These are phyloP conservation scores for Phytophthora constricta DNA, from an alignment of 352 stramenopile species.

Conservation along the genomic window DNA sequence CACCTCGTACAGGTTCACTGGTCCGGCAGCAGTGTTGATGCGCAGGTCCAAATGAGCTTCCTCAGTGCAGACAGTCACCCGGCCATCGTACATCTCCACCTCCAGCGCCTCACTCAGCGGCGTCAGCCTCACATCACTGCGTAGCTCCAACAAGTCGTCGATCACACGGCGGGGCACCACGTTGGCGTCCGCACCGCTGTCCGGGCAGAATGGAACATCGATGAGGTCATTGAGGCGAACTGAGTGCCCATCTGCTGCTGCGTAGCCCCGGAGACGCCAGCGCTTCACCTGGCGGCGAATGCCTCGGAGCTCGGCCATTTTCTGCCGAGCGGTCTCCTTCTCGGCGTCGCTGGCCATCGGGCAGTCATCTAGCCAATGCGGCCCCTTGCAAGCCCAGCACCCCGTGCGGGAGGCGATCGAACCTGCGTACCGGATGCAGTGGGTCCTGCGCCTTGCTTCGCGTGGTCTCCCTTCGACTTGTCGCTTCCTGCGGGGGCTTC, in stretches of 20 bases:
- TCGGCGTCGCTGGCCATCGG: not conserved
- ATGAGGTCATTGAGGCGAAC: not conserved
- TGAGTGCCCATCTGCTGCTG: not conserved
- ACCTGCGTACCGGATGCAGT: no score
- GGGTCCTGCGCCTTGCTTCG: no score
- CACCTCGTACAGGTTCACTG: not conserved
- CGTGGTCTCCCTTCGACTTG: no score
- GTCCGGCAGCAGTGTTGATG: not conserved
- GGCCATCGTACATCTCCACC: not conserved
- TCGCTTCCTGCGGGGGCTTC: no score
- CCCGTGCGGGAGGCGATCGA: not conserved
- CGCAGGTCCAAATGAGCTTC: not conserved
- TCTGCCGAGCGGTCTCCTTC: not conserved
- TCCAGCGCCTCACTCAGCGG: not conserved
- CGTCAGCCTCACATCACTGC: not conserved
- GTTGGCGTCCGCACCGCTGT: not conserved
- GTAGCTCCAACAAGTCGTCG: not conserved
- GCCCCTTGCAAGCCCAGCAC: not conserved
- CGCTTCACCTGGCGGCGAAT: not conserved
- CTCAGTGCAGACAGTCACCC: not conserved
- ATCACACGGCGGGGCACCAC: not conserved
- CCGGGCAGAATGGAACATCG: not conserved
- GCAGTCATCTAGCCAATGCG: not conserved
- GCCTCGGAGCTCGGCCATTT: not conserved
- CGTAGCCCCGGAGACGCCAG: not conserved